Base-by-base conservation (phyloP, 495 filamentous ascomycete genomes). In the Mytilinidion resinicola region DNA sequence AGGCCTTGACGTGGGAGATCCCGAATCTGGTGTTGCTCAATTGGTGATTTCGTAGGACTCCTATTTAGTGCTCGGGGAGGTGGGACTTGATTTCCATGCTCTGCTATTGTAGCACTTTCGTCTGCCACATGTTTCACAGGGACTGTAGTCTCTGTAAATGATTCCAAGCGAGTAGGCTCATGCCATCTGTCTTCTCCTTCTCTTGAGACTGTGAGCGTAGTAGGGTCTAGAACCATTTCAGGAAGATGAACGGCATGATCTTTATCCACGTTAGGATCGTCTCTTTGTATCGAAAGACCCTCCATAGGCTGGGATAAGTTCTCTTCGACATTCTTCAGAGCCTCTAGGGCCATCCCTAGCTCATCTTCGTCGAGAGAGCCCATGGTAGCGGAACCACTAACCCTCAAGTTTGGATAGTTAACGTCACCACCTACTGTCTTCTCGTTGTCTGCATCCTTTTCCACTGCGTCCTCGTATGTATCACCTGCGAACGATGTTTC, bases 1-100 rank as follows among this genome's bases (percentile, higher is more conserved):
- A 67, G 51, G 25, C 57, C 51, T 35, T 63, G 56, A 1, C 42
- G 6, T 3, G 64, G 64, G 21, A 67, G 21, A 14, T 63, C 35
- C 5, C 56, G 61, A 19, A 67, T 53, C n/a, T 57, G 46, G 19
- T 60, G 47, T 14, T 53, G 42, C 12, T 58, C 34, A 41, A 35
- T 49, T 8, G 33, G 19, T 0, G 50, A 46, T 39, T 46, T 43
- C 19, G 7, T 20, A 19, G 41, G 41, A 30, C 37, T 55, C 14
- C 41, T 43, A 8, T 43, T 43, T 4, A 8, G 3, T 43, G 41
- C 14, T n/a, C 14, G 41, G 41, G 21, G 4, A 17, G 47, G n/a
- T 14, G 47, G 5, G 11, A 30, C 25, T 30, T 30, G 25, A 6
- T 30, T 30, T 3, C 3, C 25, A 3, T 2, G 25, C 25, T 30